Percentiles rank a stretch among this genome's conserved stretches.
These are phyloP conservation scores for Eucalyptus curtisii DNA, from an alignment of 345 rosid genomes.

Conservation along the genomic window DNA sequence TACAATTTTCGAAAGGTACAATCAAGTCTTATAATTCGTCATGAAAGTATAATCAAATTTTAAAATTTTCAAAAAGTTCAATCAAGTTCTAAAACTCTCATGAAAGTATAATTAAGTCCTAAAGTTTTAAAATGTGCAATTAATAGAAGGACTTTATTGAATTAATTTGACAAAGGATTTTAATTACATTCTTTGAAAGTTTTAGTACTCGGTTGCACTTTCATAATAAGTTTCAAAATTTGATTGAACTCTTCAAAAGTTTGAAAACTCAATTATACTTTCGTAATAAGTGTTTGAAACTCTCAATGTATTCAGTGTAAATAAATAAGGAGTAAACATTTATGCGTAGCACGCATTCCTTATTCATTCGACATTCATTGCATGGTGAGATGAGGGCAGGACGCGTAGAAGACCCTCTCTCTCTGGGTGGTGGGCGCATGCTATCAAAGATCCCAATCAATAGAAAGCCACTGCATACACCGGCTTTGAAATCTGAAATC, in stretches of 20 bases:
- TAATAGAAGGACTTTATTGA: fast-evolving
- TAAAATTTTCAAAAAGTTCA: too few species aligned
- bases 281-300: too few species aligned
- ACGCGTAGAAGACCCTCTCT: background rate
- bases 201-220: fast-evolving
- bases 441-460: background rate
- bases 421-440: background rate
- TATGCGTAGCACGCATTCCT: too few species aligned
- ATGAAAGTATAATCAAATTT: fast-evolving
- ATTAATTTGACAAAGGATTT: too few species aligned
- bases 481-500: background rate
- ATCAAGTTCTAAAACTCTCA: too few species aligned
- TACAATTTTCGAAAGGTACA: fast-evolving
- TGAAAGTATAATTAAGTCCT: fast-evolving
- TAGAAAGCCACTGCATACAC: background rate
- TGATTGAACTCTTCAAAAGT: too few species aligned
- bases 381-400: background rate
- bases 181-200: fast-evolving
- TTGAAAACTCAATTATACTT: too few species aligned
- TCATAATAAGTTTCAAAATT: fast-evolving
- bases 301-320: fast-evolving
- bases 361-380: background rate
- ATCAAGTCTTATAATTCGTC: fast-evolving
- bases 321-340: background rate
- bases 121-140: too few species aligned